Conservation (phyloP, 2,329 filamentous ascomycete genomes). For the Piedraia hortae region DNA sequence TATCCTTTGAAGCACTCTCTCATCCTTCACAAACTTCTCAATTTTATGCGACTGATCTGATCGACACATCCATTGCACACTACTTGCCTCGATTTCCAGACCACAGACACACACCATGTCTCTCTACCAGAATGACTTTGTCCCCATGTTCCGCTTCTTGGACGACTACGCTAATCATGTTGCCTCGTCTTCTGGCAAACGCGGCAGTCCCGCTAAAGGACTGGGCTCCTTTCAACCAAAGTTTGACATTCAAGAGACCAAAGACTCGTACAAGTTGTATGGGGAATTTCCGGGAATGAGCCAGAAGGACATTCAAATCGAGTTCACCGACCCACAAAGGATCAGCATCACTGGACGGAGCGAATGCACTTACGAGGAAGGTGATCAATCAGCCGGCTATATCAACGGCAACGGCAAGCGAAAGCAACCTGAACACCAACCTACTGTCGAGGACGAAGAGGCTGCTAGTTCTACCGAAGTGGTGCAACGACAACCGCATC, state of each 20-base stretch:
- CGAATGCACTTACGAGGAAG: constrained; percentile 34
- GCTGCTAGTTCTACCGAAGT: constrained; percentile 5
- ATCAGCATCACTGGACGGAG: constrained; percentile 40
- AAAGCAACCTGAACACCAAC: constrained; percentile 20
- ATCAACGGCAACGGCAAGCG: too few relatives aligned
- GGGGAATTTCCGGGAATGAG: constrained; percentile 53
- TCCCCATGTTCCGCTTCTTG: constrained; percentile 19
- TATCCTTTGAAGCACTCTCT: too few relatives aligned
- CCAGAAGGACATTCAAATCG: constrained; percentile 49
- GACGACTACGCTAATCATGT: constrained; percentile 19
- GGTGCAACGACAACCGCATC: constrained; percentile 3
- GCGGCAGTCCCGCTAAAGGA: too few relatives aligned
- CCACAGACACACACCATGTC: constrained; percentile 13
- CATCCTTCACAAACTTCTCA: too few relatives aligned
- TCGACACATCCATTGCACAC: too few relatives aligned
- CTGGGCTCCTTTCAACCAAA: constrained; percentile 39
- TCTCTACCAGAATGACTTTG: constrained; percentile 13
- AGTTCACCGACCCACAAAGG: constrained; percentile 41
- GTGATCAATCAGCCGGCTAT: constrained; percentile 22
- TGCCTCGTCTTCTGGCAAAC: too few relatives aligned
- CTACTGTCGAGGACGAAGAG: constrained; percentile 37
- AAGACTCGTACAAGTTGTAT: constrained; percentile 43
- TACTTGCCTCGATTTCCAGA: too few relatives aligned
- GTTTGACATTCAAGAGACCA: constrained; percentile 51
- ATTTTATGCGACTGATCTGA: too few relatives aligned